A percentile compares a stretch with the other conserved stretches of the same genome.
Conservation (phyloP, 148 eudicot species). For the Amaranthus palmeri region DNA sequence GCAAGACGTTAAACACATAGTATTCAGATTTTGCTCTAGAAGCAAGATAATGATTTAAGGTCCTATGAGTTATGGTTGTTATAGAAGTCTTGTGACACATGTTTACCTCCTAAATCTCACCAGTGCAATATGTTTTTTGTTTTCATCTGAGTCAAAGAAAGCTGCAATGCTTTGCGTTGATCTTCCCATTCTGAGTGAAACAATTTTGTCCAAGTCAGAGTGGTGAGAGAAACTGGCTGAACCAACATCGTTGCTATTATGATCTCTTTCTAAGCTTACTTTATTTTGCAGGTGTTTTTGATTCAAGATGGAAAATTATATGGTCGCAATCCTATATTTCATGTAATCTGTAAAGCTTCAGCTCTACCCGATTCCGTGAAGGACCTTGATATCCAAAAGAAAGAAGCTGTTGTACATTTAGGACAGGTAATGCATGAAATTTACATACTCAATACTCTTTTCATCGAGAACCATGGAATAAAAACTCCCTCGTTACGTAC, state of each 20-base stretch:
- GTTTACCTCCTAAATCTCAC: no score
- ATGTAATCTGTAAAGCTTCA: constrained; percentile 77
- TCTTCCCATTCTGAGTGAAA: no score
- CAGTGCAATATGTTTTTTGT: no score
- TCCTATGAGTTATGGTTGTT: not conserved
- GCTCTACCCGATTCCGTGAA: constrained; percentile 56
- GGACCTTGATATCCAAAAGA: constrained; percentile 67
- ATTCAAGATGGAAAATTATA: constrained; percentile 88
- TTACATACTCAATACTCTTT: not conserved
- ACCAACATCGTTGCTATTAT: not conserved
- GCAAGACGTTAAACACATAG: not conserved
- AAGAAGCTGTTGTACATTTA: constrained; percentile 63
- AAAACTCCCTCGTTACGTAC: not conserved
- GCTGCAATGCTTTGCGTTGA: no score
- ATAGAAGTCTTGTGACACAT: no score
- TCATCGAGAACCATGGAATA: no score
- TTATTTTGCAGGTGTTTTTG: constrained; percentile 61
- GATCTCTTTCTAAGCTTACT: constrained; percentile 16
- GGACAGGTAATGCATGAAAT: constrained; percentile 58
- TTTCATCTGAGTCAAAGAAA: no score
- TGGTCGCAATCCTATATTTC: constrained; percentile 78
- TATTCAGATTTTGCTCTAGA: not conserved
- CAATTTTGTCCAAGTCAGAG: no score
- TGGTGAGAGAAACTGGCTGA: not conserved
- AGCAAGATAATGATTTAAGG: not conserved